Evolutionary conservation across 1,284 basidiomycete species (phyloP), one percentile per base, ranked within the genome.

Genomic region (Sporisorium exsertum): DNA sequence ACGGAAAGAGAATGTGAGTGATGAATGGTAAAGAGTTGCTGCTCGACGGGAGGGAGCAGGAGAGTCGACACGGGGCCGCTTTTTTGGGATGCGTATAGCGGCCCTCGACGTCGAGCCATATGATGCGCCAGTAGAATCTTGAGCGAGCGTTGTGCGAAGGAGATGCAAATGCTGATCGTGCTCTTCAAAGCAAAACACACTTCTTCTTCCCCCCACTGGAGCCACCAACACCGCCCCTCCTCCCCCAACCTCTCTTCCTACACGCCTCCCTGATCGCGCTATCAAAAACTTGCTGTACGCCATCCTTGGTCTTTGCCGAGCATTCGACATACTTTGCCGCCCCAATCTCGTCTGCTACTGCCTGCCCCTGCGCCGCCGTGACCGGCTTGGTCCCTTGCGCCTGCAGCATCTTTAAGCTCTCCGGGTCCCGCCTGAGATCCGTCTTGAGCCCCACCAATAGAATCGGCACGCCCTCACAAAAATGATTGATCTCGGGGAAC

Each of bases 401-500:
- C 47, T 91, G 89, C 79, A 99, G 90, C 90, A 98, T 93, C n/a
- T 93, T 90, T 73, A 91, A 89, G 46, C 94, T 95, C 78, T 93
- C 92, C 29, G 92, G 90, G 87, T 98, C 96, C 53, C 89, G 87
- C 60, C 97, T 91, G 46, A 98, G 88, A 86, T 99, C 83, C 1
- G 78, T 83, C 88, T 99, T 99, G 56, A 94, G 94, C 27, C 91
- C 95, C 53, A 99, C 93, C 32, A 99, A 90, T 78, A 99, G 91
- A 72, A 96, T 89, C 1, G 96, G 97, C 6, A 94, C 94, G 77
- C 91, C 91, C 85, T 95, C 93, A 88, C 95, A 97, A 84, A 98
- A 99, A 87, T 99, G 97, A 43, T 93, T 92, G 66, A 99, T 94
- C 87, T 99, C 96, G 29, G 95, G 95, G 86, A 92, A 94, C 96